Evolutionary conservation across 306 rosid species (phyloP).

Genomic region (Adenanthera pavonina): DNA sequence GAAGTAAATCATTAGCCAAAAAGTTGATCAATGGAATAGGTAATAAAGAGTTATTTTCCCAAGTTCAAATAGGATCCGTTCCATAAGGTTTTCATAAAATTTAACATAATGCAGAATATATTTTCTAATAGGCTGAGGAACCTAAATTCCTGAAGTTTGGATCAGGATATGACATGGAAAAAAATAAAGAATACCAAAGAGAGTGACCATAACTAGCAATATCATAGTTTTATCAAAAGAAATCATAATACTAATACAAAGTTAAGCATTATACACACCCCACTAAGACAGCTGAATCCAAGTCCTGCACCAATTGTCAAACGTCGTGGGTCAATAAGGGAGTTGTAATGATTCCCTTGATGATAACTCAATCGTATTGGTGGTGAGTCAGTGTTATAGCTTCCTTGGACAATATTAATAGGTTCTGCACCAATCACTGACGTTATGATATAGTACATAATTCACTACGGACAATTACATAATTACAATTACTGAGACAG

Average conservation of each 20-base stretch:
- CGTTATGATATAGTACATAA: conserved; percentile 33
- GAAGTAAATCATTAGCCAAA: conserved; percentile 8
- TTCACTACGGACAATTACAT: conserved; percentile 9
- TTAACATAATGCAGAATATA: background rate
- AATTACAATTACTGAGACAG: conserved; percentile 1
- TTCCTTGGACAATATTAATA: conserved; percentile 90
- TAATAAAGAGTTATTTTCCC: conserved; percentile 5
- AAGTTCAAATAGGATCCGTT: background rate
- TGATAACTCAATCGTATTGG: conserved; percentile 93
- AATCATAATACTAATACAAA: background rate
- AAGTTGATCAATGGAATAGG: conserved; percentile 9
- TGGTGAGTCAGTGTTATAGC: conserved; percentile 81
- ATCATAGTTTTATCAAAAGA: background rate
- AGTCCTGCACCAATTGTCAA: conserved; percentile 87
- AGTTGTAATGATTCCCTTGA: conserved; percentile 94
- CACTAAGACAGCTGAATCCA: conserved; percentile 86
- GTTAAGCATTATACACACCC: conserved; percentile 49
- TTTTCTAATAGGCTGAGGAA: conserved; percentile 9
- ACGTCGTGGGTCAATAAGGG: conserved; percentile 94
- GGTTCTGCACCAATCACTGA: conserved; percentile 69
- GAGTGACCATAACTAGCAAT: background rate
- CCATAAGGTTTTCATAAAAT: conserved; percentile 3
- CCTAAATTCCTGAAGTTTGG: conserved; percentile 1
- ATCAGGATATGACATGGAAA: background rate
- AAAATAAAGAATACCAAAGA: background rate